Evolutionary conservation across 2,329 filamentous ascomycete species (phyloP).

Genomic region (Venturia asperata): DNA sequence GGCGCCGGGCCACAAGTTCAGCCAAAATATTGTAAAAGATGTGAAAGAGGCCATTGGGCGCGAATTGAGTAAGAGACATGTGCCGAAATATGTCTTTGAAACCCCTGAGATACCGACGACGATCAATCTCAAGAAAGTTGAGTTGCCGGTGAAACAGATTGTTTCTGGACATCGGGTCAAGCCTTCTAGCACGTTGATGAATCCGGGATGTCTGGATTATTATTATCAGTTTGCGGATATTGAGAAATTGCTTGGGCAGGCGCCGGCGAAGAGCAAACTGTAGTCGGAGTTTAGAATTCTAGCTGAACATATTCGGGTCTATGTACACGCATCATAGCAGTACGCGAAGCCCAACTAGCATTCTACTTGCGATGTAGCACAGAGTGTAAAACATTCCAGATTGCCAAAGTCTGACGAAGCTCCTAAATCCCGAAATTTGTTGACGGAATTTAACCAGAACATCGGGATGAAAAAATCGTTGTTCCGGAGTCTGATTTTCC

Average conservation of each 20-base stretch:
- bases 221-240: constrained; percentile 74
- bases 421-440: too few relatives aligned
- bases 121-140: constrained; percentile 79
- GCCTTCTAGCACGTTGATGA: constrained; percentile 67
- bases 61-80: constrained; percentile 65
- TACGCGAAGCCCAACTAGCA: too few relatives aligned
- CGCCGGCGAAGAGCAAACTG: constrained; percentile 43
- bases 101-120: constrained; percentile 78
- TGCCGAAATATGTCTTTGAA: constrained; percentile 72
- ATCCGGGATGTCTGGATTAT: constrained; percentile 66
- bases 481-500: too few relatives aligned
- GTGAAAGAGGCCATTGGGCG: constrained; percentile 59
- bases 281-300: constrained; percentile 25
- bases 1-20: constrained; percentile 52
- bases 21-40: constrained; percentile 46
- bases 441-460: too few relatives aligned
- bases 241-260: constrained; percentile 47
- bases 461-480: too few relatives aligned
- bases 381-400: too few relatives aligned
- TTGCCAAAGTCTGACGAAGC: too few relatives aligned
- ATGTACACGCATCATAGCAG: too few relatives aligned
- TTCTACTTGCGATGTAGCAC: too few relatives aligned
- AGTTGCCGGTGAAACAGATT: constrained; percentile 77
- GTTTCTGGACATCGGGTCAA: constrained; percentile 68
- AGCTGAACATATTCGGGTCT: too few relatives aligned